Evolutionary conservation across 2,329 filamentous ascomycete genomes (phyloP).

Genomic region (Ophiobolus disseminans): DNA sequence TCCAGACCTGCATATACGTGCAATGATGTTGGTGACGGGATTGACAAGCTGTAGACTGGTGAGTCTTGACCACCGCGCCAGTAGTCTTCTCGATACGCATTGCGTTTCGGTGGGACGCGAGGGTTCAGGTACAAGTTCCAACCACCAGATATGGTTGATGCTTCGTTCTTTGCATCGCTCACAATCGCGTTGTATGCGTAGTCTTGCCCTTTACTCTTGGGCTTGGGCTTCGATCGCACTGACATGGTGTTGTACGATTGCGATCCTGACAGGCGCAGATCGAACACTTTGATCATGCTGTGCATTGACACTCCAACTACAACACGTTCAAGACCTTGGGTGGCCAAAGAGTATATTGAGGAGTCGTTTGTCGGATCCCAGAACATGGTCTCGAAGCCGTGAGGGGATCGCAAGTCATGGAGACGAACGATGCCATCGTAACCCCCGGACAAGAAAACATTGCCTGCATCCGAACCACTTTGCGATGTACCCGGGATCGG

Average conservation of each 20-base stretch:
- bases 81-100: slow-evolving; percentile 23
- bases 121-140: slow-evolving; percentile 59
- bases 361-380: slow-evolving; percentile 64
- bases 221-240: slow-evolving; percentile 14
- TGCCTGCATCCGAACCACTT: slow-evolving; percentile 48
- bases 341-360: slow-evolving; percentile 64
- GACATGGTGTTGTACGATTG: slow-evolving; percentile 48
- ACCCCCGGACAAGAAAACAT: slow-evolving; percentile 66
- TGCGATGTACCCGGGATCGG: slow-evolving; percentile 46
- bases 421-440: slow-evolving; percentile 65
- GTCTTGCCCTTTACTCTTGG: slow-evolving; percentile 8
- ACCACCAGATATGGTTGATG: slow-evolving; percentile 28
- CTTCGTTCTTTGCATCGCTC: slow-evolving; percentile 1
- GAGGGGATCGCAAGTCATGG: slow-evolving; percentile 65
- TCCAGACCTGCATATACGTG: slow-evolving; percentile 59
- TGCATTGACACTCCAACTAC: slow-evolving; percentile 64
- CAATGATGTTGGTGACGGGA: slow-evolving; percentile 53
- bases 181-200: slow-evolving; percentile 25
- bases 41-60: slow-evolving; percentile 57
- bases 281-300: slow-evolving; percentile 67
- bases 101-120: slow-evolving; percentile 24
- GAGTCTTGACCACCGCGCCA: slow-evolving; percentile 40
- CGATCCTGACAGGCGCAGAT: slow-evolving; percentile 61
- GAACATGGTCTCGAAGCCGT: slow-evolving; percentile 58
- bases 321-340: slow-evolving; percentile 64